Conservation (phyloP, 2,329 filamentous ascomycete species). For the Stachybotrys chlorohalonatus region DNA sequence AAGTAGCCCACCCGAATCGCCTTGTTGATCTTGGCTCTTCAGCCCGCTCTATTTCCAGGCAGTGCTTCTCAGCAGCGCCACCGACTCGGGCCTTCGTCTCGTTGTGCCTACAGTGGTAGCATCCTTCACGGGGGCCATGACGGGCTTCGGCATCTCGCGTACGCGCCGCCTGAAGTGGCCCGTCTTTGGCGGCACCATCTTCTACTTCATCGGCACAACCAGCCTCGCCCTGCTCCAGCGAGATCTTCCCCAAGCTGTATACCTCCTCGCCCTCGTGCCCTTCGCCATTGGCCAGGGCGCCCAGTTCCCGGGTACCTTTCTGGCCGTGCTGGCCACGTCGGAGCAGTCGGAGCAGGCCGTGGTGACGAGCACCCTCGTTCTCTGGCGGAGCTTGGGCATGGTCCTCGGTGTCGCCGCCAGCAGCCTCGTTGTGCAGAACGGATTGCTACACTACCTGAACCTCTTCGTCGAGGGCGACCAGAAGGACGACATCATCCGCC, state of each 20-base stretch:
- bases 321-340: slow-evolving; percentile 52
- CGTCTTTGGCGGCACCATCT: slow-evolving; percentile 38
- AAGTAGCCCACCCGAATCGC: not conserved
- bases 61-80: slow-evolving; percentile 60
- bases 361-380: slow-evolving; percentile 58
- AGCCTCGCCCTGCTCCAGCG: slow-evolving; percentile 40
- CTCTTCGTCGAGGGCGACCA: slow-evolving; percentile 47
- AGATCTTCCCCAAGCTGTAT: slow-evolving; percentile 40
- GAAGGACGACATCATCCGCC: slow-evolving; percentile 44
- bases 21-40: slow-evolving; percentile 1
- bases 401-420: slow-evolving; percentile 67
- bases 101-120: slow-evolving; percentile 52
- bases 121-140: slow-evolving; percentile 44
- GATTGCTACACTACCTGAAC: slow-evolving; percentile 50
- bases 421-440: slow-evolving; percentile 66
- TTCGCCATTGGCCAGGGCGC: slow-evolving; percentile 52
- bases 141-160: slow-evolving; percentile 54
- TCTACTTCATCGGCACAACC: slow-evolving; percentile 40
- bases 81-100: slow-evolving; percentile 63
- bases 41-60: slow-evolving; percentile 70
- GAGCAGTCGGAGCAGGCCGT: slow-evolving; percentile 56
- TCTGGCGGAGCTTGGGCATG: slow-evolving; percentile 63
- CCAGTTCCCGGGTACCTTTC: slow-evolving; percentile 54
- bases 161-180: slow-evolving; percentile 52
- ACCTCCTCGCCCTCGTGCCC: slow-evolving; percentile 49